Conservation (phyloP, 73 alveolate genomes). For the Stentor coeruleus region DNA sequence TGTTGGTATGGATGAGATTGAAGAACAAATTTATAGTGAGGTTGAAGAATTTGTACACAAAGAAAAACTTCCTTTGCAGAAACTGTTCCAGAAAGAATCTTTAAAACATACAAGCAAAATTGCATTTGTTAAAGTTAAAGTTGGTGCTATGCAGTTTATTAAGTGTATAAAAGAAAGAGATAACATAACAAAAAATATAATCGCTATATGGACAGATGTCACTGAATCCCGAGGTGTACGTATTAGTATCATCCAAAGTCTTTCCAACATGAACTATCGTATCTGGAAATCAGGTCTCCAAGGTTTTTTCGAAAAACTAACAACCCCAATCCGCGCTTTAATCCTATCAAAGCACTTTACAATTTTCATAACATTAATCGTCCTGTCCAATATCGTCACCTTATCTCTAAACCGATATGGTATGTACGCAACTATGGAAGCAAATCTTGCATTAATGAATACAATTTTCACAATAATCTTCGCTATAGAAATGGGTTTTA, state of each 20-base stretch:
- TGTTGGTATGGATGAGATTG: background rate
- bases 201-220: background rate
- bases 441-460: conserved; percentile 41
- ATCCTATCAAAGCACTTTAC: background rate
- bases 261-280: background rate
- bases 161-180: background rate
- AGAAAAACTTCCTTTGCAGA: background rate
- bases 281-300: background rate
- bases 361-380: conserved; percentile 28
- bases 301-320: background rate
- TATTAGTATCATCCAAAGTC: too few relatives aligned
- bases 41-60: background rate
- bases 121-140: conserved; percentile 10
- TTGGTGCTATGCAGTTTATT: background rate
- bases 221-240: background rate
- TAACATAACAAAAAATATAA: background rate
- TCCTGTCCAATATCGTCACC: conserved; percentile 41
- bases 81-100: background rate
- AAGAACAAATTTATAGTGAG: background rate
- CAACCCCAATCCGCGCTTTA: background rate
- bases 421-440: conserved; percentile 25
- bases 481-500: conserved; percentile 73
- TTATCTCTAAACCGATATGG: conserved; percentile 55
- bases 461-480: conserved; percentile 66
- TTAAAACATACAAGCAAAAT: background rate